Base-by-base conservation (phyloP, 306 rosid species). In the Echinosophora koreensis region DNA sequence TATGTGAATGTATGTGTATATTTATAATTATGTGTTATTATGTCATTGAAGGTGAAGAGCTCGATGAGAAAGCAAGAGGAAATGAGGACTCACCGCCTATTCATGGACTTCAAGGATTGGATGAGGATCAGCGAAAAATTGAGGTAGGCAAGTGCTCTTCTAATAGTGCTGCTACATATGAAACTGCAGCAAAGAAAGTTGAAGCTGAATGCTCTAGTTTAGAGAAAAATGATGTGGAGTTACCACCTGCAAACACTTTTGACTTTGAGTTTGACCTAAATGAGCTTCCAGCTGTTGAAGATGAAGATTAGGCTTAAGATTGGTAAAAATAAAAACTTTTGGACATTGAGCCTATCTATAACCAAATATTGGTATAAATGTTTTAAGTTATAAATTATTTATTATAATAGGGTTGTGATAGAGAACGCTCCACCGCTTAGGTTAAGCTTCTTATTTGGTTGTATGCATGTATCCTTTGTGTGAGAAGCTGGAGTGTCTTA, bases 221-320 rank as follows among this genome's bases (percentile, higher is more conserved):
- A 8, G 18, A 71, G 2, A 41, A 37, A 38, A 39, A 18, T 22
- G n/a, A 1, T 8, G 16, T 37, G n/a, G 32, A 27, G 3, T 12
- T 13, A 2, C 10, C 50, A 44, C 14, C 14, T 9, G 12, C 37
- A 15, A 68, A 15, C 0, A 32, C 6, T 1, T 12, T 34, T 41
- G 7, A 41, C 1, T 42, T n/a, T 1, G 56, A 32, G 3, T 69
- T 85, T 63, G 88, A 85, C 66, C 79, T 85, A 0, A 77, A 77
- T 18, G 47, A 54, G 39, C 37, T 15, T 32, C 74, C 66, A 28
- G 10, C 59, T 28, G 16, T 13, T 6, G 66, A 75, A 16, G 70
- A 46, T 46, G 51, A 27, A 1, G 56, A 3, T 6, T 18, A 52
- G 11, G 46, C 32, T 6, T 39, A 64, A 61, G 38, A 12, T 35